These are phyloP conservation scores for Niebla homalea DNA, from an alignment of 495 filamentous ascomycete genomes.

Conservation along the genomic window DNA sequence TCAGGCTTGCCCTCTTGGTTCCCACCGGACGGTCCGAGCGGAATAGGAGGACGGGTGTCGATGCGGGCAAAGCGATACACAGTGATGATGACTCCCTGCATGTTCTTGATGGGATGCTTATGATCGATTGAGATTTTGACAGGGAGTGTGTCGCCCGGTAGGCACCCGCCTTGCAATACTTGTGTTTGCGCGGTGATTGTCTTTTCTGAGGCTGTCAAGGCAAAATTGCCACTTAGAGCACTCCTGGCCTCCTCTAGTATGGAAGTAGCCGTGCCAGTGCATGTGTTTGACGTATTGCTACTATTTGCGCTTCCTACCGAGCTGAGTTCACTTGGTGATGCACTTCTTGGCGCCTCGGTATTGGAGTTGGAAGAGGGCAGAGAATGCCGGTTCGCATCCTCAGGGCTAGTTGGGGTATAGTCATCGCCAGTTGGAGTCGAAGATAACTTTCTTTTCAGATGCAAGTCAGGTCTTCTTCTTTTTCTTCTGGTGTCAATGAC, in stretches of 20 bases:
- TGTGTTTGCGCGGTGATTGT: conserved; percentile 84
- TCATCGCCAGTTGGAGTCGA: neutral
- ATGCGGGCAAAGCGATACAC: conserved; percentile 86
- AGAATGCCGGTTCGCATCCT: conserved; percentile 11
- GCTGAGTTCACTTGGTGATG: conserved; percentile 50
- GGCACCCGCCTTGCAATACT: conserved; percentile 64
- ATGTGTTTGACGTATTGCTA: conserved; percentile 44
- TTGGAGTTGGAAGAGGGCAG: conserved; percentile 6
- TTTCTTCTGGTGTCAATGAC: conserved; percentile 62
- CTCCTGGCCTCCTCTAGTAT: neutral
- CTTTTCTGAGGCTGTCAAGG: conserved; percentile 15
- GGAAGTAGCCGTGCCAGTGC: conserved; percentile 19
- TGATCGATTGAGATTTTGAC: conserved; percentile 74
- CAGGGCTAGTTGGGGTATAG: neutral
- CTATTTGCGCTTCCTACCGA: conserved; percentile 43
- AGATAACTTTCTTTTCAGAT: conserved; percentile 5
- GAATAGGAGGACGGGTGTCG: conserved; percentile 65
- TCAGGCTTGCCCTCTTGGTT: conserved; percentile 60
- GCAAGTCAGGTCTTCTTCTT: conserved; percentile 35
- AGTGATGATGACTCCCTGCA: conserved; percentile 86
- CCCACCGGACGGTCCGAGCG: conserved; percentile 44
- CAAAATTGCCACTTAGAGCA: neutral
- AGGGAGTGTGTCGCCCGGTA: conserved; percentile 72
- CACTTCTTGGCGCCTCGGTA: conserved; percentile 32
- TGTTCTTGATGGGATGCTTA: conserved; percentile 70